These are phyloP conservation scores for Caryopteris hybrid DNA, from an alignment of 305 asterid species.

Conservation along the genomic window DNA sequence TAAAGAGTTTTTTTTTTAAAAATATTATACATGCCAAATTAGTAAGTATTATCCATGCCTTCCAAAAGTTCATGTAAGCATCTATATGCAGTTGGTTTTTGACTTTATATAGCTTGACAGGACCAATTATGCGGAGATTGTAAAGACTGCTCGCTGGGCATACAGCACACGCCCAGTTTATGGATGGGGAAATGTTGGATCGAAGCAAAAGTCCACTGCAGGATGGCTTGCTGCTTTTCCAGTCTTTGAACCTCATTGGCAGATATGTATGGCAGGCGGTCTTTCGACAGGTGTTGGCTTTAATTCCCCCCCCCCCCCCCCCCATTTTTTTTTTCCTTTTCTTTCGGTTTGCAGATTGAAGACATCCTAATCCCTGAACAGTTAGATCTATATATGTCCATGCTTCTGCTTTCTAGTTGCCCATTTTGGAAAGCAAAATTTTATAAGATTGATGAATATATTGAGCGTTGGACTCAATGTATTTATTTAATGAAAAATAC, in stretches of 20 bases:
- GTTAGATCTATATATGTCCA: not conserved
- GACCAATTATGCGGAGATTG: constrained; percentile 78
- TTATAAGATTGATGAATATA: not conserved
- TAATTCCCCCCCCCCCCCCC: not conserved
- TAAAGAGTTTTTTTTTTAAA: not conserved
- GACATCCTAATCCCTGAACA: constrained; percentile 2
- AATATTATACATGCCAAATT: not conserved
- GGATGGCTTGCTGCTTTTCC: constrained; percentile 99
- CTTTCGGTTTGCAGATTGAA: not conserved
- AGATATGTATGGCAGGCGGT: constrained; percentile 97
- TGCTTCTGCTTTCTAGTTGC: not conserved
- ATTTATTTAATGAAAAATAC: not conserved
- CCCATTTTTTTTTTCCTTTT: not conserved
- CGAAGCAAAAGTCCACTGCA: constrained; percentile 91
- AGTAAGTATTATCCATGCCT: not conserved
- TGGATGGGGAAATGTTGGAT: constrained; percentile 92
- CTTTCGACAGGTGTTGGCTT: constrained; percentile 76
- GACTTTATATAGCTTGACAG: constrained; percentile 50
- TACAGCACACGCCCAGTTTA: constrained; percentile 84
- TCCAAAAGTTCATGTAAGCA: constrained; percentile 10
- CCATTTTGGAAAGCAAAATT: not conserved
- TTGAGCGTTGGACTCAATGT: not conserved
- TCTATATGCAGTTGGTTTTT: constrained; percentile 26
- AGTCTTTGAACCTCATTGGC: constrained; percentile 99
- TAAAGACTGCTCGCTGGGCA: constrained; percentile 88